Evolutionary conservation across 805 yeast genomes (phyloP), one percentile per base, ranked within the genome.

Genomic region (Ogataea zsoltii): DNA sequence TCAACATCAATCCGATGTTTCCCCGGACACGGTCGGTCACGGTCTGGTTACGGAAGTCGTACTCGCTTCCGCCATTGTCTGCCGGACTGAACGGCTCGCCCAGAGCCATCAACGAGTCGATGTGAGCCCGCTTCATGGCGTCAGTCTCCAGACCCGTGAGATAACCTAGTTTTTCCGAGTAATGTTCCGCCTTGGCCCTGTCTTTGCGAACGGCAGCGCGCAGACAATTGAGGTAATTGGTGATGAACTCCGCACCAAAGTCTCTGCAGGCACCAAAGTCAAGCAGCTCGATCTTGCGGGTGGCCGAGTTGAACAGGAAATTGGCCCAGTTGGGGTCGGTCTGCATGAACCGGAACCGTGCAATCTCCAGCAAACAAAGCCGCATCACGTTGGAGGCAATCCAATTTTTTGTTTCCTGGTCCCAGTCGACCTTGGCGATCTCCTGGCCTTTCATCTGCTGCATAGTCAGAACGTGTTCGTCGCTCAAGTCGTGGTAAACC

Each of bases 301-400:
- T 81, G n/a, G 70, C 55, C 28, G 72, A 72, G 60, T 94, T 90
- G 70, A 87, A 90, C 48, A 94, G 68, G 69, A 94, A 94, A 65
- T 94, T 94, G 36, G 99, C 97, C 99, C 99, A 94, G 66, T 94
- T 94, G 41, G 99, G 99, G 69, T 94, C 99, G 1, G 98, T 92
- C 69, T 94, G 99, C 99, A 94, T 94, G 69, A 85, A 92, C 58
- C 77, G 79, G 70, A 85, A 91, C 55, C 79, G 71, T 12, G 90
- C 88, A 63, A 94, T 87, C 67, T 94, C 99, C 55, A 77, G 73
- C 38, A 94, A 70, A 60, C 97, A 90, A 33, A 94, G 72, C 53
- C 88, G 77, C 96, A 94, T 86, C 42, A 94, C 82, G 53, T 85
- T 77, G 3, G 88, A 79, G 14, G 96, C 95, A 42, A 94, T 83